Evolutionary conservation across 768 basidiomycete species (phyloP), one percentile per base, ranked within the genome.

Genomic region (Trametes elegans): DNA sequence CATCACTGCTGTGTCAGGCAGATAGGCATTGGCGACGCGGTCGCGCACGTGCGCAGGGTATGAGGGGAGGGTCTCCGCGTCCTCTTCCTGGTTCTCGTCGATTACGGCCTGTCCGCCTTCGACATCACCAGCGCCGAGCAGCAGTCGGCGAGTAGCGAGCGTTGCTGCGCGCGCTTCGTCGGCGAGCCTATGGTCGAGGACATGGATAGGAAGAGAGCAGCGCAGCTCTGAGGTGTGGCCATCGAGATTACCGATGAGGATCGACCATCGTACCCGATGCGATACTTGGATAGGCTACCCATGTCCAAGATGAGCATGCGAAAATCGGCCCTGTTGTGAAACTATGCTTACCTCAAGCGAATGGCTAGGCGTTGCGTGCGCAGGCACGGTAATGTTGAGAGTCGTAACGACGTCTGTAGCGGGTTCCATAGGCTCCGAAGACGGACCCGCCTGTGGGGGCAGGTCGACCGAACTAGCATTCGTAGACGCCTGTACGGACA

Each of bases 191-290:
- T 79, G 67, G 60, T 94, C 87, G 21, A 98, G 85, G 43, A 98
- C 78, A 65, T 90, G 83, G 29, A 98, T 71, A 0, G 96, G 96
- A 5, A 98, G 78, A 1, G 93, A 93, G 70, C 96, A 98, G 14
- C 94, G 85, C n/a, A 98, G 77, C 69, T 98, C 93, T 8, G 93
- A 95, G 3, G 85, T 87, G 67, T 98, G 96, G 0, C 94, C 94
- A 66, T 98, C 96, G 7, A 78, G 77, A 67, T 98, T 98, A 59
- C 77, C 78, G 65, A 95, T 87, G 48, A 85, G 74, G 58, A 92
- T 87, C 14, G 69, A 80, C 90, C 90, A 91, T 34, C 87, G 80
- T 62, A 98, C 79, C 44, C 88, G 85, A 71, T 98, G 92, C 2
- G 77, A 76, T 19, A 93, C 76, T 18, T 73, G 72, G 50, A 95